A percentile compares a stretch with the other conserved stretches of the same genome.
phyloP scores from a whole-genome alignment of 345 rosid species.

The Lagerstroemia speciosa region DNA sequence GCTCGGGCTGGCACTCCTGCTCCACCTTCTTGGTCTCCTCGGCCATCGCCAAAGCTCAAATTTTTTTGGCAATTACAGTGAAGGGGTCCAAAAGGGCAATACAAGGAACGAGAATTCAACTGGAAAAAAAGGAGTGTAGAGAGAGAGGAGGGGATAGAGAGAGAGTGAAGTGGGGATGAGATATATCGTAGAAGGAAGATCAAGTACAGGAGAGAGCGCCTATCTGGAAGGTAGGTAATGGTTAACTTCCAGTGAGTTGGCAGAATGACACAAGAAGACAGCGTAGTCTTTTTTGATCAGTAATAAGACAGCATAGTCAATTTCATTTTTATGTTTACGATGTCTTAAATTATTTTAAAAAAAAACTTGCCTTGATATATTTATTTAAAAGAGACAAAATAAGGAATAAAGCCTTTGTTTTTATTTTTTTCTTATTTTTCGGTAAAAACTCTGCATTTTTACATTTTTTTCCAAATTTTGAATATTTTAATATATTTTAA shows the following conservation, averaged over 20 bases:
- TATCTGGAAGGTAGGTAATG: conserved; percentile 24
- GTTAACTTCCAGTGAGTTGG: conserved; percentile 21
- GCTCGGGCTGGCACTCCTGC: conserved; percentile 18
- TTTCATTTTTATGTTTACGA: not conserved
- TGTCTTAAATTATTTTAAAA: not conserved
- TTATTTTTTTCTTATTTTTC: no score
- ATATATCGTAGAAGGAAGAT: conserved; percentile 13
- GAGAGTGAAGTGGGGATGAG: conserved; percentile 10
- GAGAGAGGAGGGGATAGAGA: not conserved
- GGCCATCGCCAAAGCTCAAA: conserved; percentile 25
- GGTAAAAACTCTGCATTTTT: no score
- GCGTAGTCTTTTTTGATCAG: no score
- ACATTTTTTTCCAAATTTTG: no score
- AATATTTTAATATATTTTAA: no score
- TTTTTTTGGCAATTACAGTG: not conserved
- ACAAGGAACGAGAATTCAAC: not conserved
- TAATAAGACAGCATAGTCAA: not conserved
- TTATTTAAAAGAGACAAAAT: not conserved
- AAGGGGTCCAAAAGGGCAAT: not conserved
- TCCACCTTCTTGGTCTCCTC: conserved; percentile 41
- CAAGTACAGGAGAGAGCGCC: not conserved
- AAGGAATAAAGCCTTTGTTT: no score
- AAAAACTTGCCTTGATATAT: not conserved
- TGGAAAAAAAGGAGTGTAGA: not conserved
- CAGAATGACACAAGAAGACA: conserved; percentile 13